These are phyloP conservation scores for Ustilago curta DNA, from an alignment of 1,284 basidiomycete genomes.

Conservation along the genomic window DNA sequence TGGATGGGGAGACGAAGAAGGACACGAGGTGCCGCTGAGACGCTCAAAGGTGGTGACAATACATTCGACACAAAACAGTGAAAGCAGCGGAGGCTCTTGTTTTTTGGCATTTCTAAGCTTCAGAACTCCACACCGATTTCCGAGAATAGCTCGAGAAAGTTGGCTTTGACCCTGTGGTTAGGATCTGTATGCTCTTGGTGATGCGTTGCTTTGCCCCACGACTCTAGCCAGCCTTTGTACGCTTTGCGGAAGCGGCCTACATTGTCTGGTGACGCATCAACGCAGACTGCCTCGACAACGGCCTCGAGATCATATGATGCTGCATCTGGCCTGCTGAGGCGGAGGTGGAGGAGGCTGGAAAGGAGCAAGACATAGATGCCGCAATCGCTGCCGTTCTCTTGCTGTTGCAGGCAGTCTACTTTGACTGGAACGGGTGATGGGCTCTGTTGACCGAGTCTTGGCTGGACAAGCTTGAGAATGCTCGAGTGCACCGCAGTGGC, in stretches of 20 bases:
- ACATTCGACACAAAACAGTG: constrained; percentile 1
- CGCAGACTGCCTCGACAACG: constrained; percentile 22
- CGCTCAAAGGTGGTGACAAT: constrained; percentile 7
- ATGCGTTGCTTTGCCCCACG: constrained; percentile 33
- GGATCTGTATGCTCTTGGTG: constrained; percentile 46
- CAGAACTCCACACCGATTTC: constrained; percentile 41
- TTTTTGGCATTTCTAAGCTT: constrained; percentile 8
- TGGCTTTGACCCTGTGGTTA: constrained; percentile 20
- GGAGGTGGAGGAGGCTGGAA: constrained; percentile 37
- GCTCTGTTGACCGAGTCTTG: constrained; percentile 1
- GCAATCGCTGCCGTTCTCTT: constrained; percentile 46
- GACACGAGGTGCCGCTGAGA: background rate
- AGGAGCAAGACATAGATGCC: constrained; percentile 47
- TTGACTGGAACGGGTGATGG: constrained; percentile 3
- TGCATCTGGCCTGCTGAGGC: constrained; percentile 17
- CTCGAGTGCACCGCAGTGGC: constrained; percentile 26
- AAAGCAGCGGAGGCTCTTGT: constrained; percentile 2
- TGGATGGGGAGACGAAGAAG: too few relatives aligned
- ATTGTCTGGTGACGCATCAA: constrained; percentile 17
- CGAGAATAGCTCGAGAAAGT: constrained; percentile 39
- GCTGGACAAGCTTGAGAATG: constrained; percentile 22
- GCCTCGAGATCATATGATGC: constrained; percentile 9
- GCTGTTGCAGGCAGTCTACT: constrained; percentile 30
- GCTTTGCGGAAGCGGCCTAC: constrained; percentile 24
- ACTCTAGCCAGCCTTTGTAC: constrained; percentile 36